Percentiles rank a stretch among this genome's conserved stretches.
Evolutionary conservation across 345 rosid species (phyloP).

Genomic region (Garcia nutans): DNA sequence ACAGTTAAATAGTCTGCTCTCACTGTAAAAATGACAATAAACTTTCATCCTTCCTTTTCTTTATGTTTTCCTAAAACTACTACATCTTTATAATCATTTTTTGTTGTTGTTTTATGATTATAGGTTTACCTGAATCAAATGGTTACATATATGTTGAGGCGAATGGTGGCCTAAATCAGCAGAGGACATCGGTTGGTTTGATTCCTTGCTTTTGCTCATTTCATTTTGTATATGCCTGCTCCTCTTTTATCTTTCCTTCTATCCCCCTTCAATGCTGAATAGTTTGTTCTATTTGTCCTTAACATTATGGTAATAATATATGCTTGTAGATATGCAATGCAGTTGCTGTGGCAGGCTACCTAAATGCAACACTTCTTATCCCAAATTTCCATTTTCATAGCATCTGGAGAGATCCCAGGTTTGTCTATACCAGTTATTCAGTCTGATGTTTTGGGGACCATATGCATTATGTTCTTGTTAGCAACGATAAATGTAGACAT

Average conservation of each 20-base stretch:
- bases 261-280: neutral
- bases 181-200: constrained; percentile 94
- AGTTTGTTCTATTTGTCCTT: constrained; percentile 12
- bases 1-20: neutral
- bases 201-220: constrained; percentile 15
- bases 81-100: neutral
- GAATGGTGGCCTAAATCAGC: constrained; percentile 97
- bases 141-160: constrained; percentile 97
- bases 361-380: constrained; percentile 90
- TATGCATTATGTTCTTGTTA: neutral
- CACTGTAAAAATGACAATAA: neutral
- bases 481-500: neutral
- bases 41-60: neutral
- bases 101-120: constrained; percentile 22
- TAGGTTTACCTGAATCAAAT: constrained; percentile 89
- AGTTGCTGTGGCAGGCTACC: constrained; percentile 98
- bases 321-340: constrained; percentile 94
- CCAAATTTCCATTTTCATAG: constrained; percentile 97
- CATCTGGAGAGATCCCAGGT: constrained; percentile 99
- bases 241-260: neutral
- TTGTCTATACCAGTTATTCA: constrained; percentile 17
- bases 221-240: neutral
- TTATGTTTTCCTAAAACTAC: neutral
- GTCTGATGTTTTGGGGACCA: neutral
- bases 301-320: constrained; percentile 26